Conservation (phyloP, 805 yeast genomes). For the Metschnikowia lochheadii region DNA sequence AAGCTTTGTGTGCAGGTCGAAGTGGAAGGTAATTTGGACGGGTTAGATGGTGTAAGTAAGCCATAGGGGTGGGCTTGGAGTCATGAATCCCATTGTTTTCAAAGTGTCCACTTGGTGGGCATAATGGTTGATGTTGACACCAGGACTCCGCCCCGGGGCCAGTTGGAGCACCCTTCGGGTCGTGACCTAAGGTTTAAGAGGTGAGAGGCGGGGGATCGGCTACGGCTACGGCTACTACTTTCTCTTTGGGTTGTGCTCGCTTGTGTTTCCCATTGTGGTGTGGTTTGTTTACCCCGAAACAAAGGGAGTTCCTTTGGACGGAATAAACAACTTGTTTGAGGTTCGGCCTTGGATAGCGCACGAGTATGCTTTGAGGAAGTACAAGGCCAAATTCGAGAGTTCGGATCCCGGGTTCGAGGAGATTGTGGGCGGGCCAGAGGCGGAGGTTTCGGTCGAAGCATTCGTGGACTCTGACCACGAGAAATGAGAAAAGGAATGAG, state of each 20-base stretch:
- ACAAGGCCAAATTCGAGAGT: slow-evolving; percentile 15
- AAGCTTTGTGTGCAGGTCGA: too few relatives aligned
- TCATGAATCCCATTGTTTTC: too few relatives aligned
- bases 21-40: too few relatives aligned
- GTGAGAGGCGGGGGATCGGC: too few relatives aligned
- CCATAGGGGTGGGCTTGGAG: too few relatives aligned
- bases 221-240: slow-evolving; percentile 44
- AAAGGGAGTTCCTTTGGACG: slow-evolving; percentile 33
- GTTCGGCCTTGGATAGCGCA: slow-evolving; percentile 34
- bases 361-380: slow-evolving; percentile 23
- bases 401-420: slow-evolving; percentile 1
- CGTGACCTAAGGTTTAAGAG: too few relatives aligned
- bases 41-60: too few relatives aligned
- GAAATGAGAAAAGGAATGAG: not conserved
- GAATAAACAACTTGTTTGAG: slow-evolving; percentile 31
- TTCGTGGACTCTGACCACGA: not conserved
- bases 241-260: slow-evolving; percentile 33
- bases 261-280: slow-evolving; percentile 26
- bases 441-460: not conserved
- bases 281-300: slow-evolving; percentile 38
- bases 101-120: too few relatives aligned
- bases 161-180: too few relatives aligned
- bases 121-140: too few relatives aligned
- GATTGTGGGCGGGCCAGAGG: slow-evolving; percentile 1
- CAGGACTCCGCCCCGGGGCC: too few relatives aligned